These are phyloP conservation scores for Thermochaetoides thermophila DNA, from an alignment of 495 filamentous ascomycete species.

Conservation along the genomic window DNA sequence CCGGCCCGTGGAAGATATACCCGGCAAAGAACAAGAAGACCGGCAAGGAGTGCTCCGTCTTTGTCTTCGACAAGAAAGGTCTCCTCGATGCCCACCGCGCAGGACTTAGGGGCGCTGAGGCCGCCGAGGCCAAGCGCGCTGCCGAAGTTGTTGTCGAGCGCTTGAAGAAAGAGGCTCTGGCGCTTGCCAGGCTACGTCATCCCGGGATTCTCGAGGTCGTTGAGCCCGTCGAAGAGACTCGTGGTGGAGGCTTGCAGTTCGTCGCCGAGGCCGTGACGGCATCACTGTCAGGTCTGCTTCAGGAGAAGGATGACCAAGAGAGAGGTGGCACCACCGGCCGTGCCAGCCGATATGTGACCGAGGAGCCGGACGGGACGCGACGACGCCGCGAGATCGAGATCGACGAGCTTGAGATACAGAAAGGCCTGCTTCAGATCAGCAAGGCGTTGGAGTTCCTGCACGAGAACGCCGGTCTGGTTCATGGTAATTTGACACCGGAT, in stretches of 20 bases:
- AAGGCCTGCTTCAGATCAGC: slow-evolving; percentile 80
- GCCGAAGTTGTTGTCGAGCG: slow-evolving; percentile 83
- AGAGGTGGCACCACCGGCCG: slow-evolving; percentile 48
- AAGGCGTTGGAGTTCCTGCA: slow-evolving; percentile 94
- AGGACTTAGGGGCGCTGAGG: slow-evolving; percentile 36
- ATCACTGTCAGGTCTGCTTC: slow-evolving; percentile 65
- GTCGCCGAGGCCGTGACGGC: slow-evolving; percentile 82
- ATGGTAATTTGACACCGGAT: slow-evolving; percentile 89
- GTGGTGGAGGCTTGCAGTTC: slow-evolving; percentile 85
- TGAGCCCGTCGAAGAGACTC: slow-evolving; percentile 89
- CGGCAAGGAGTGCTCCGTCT: slow-evolving; percentile 74
- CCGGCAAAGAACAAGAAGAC: slow-evolving; percentile 94
- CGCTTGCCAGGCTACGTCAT: slow-evolving; percentile 73
- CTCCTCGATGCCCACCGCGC: slow-evolving; percentile 60
- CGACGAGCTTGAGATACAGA: slow-evolving; percentile 95
- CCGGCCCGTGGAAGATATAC: slow-evolving; percentile 94
- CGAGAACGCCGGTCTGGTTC: slow-evolving; percentile 85
- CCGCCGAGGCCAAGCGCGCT: slow-evolving; percentile 54
- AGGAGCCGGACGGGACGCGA: slow-evolving; percentile 59
- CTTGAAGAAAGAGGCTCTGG: slow-evolving; percentile 78
- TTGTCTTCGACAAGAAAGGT: slow-evolving; percentile 81
- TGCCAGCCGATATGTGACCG: slow-evolving; percentile 64
- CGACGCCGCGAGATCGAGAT: slow-evolving; percentile 78
- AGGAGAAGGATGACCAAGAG: slow-evolving; percentile 88
- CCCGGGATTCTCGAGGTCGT: slow-evolving; percentile 83